Base-by-base conservation (phyloP, 768 basidiomycete genomes). In the Antrodiella citrinella region DNA sequence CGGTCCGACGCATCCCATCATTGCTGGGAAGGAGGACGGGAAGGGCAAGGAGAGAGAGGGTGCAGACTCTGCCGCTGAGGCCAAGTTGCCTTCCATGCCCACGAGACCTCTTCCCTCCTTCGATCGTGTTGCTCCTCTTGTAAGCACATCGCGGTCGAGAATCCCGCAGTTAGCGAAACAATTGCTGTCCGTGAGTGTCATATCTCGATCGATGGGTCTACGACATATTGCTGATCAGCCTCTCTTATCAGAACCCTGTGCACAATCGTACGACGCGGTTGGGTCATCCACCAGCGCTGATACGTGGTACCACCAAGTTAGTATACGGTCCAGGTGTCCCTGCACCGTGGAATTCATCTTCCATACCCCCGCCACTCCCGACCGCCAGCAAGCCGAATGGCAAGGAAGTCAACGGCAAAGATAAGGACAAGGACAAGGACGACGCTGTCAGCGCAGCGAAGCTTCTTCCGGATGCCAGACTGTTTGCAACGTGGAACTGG, bases 81-180 rank as follows among this genome's bases (percentile, higher is more conserved):
- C 72, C n/a, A 69, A 72, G 30, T 60, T 59, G 44, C 75, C 75
- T 0, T 58, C 61, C 7, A 67, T 66, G 0, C 65, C 67, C 3
- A 66, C 73, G 11, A 59, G 70, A 3, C 57, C 71, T 4, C 63
- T 73, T 43, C 74, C 78, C 26, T 62, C 65, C 24, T 66, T 68
- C 49, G 74, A 77, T 51, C 74, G 78, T 42, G 67, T 91, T 22
- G 73, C 81, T 2, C 83, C 86, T 1, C 72, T 82, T 21, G 71
- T 82, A 19, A 80, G 78, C 49, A 75, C 82, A 48, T 84, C 86
- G 54, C 68, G 69, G 1, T 82, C 81, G 11, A 69, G 83, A 49
- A 71, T 89, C 43, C 84, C 85, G 4, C 77, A 81, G 47, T 69
- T 91, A 43, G 78, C 86, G 7, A 72, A 81, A 21, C 71, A 74